These are phyloP conservation scores for Candida maltosa DNA, from an alignment of 805 yeast species.

Conservation along the genomic window DNA sequence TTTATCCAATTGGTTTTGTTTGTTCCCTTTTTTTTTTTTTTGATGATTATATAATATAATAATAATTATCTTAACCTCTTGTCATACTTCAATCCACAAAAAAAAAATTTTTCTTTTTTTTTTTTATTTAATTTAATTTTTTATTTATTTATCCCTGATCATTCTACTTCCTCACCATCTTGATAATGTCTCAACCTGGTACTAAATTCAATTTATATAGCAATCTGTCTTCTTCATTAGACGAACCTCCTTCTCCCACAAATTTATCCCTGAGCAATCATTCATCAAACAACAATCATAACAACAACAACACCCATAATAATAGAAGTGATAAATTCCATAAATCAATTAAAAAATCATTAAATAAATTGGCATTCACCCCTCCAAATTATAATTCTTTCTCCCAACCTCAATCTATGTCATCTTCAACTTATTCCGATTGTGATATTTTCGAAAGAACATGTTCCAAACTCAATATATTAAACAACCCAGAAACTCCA, in stretches of 20 bases:
- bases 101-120: too few relatives aligned
- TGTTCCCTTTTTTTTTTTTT: too few relatives aligned
- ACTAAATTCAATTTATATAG: constrained; percentile 5
- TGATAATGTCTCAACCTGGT: not conserved
- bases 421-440: constrained; percentile 3
- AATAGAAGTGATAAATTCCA: not conserved
- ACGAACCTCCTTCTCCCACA: not conserved
- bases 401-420: constrained; percentile 1
- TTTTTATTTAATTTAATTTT: too few relatives aligned
- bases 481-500: constrained; percentile 14
- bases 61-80: too few relatives aligned
- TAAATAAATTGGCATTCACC: constrained; percentile 5
- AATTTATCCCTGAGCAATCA: too few relatives aligned
- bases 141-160: too few relatives aligned
- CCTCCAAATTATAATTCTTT: not conserved
- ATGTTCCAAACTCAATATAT: constrained; percentile 1
- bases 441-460: constrained; percentile 14
- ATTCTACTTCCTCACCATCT: not conserved
- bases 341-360: constrained; percentile 6
- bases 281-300: not conserved
- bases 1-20: too few relatives aligned
- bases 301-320: not conserved
- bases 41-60: too few relatives aligned
- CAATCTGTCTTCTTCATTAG: constrained; percentile 3
- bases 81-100: too few relatives aligned